phyloP scores from a whole-genome alignment of 441 rosid species.

The Cnidoscolus chayamansa region DNA sequence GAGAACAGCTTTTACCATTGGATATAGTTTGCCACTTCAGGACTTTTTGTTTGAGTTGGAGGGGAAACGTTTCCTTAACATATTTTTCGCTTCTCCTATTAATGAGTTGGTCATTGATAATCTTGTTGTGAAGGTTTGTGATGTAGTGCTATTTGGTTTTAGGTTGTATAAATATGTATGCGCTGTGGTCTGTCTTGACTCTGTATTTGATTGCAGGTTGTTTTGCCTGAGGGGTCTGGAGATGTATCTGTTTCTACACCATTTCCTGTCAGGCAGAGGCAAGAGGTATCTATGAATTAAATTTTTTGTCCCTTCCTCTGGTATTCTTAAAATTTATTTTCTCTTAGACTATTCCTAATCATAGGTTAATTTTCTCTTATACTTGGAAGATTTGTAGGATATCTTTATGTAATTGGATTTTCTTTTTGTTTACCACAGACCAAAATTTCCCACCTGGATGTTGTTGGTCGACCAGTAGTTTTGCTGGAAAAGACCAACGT shows the following conservation, averaged over 20 bases:
- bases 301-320: background rate
- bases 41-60: conserved; percentile 73
- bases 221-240: conserved; percentile 84
- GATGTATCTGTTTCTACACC: conserved; percentile 68
- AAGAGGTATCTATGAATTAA: conserved; percentile 58
- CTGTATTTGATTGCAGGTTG: conserved; percentile 51
- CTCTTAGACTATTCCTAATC: background rate
- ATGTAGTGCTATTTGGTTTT: conserved; percentile 1
- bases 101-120: conserved; percentile 66
- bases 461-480: conserved; percentile 81
- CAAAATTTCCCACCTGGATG: conserved; percentile 81
- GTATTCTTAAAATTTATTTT: background rate
- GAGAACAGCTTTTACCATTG: conserved; percentile 90
- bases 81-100: conserved; percentile 74
- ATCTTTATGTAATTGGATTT: no score
- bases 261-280: conserved; percentile 61
- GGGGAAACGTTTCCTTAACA: conserved; percentile 70
- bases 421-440: conserved; percentile 38
- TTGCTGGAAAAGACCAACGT: conserved; percentile 72
- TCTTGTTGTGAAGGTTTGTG: conserved; percentile 74
- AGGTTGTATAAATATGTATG: background rate
- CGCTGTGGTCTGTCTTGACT: conserved; percentile 20
- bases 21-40: conserved; percentile 82
- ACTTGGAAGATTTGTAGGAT: background rate
- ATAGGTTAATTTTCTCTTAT: conserved; percentile 15